Base-by-base conservation (phyloP, 306 rosid species). In the Rubus idaeus region DNA sequence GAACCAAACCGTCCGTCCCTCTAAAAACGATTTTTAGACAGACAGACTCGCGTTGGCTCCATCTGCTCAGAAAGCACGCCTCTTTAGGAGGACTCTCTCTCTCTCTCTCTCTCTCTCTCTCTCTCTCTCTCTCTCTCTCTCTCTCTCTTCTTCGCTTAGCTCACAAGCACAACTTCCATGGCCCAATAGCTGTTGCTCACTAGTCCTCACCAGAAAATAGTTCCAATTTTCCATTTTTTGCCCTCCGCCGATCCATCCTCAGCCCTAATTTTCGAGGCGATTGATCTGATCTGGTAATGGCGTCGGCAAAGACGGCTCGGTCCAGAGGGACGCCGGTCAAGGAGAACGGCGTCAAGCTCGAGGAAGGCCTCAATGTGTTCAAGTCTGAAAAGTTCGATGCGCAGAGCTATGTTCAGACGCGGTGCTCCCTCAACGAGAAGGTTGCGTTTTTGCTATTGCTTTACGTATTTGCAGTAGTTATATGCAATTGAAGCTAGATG, bases 351-450 rank as follows among this genome's bases (percentile, higher is more conserved):
- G 75, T 77, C 2, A 91, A 89, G 87, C 91, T 93, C 18, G 98
- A 96, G 75, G 96, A 96, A 67, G 94, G 94, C 35, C 88, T 96
- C 74, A 87, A 71, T 85, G 81, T 88, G 30, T 96, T 96, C 89
- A 92, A 88, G 96, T 82, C 96, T 41, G 98, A 96, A 17, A 82
- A 87, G 82, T 96, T 96, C 67, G 99, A 96, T 16, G 90, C 98
- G 3, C 96, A 91, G 50, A 53, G 76, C 50, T 96, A 86, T 68
- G 90, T 96, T 0, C 97, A 89, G 84, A 82, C 94, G 23, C 91
- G 90, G 46, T 91, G 94, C 80, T 75, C 97, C 62, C 94, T 92
- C 80, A 91, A 91, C 84, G 99, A 96, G 58, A 96, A 91, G 98
- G 97, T 89, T 4, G 14, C 1, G 5, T 3, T 12, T 14, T 10